Base-by-base conservation (phyloP, 768 basidiomycete species). In the Pisolithus albus region DNA sequence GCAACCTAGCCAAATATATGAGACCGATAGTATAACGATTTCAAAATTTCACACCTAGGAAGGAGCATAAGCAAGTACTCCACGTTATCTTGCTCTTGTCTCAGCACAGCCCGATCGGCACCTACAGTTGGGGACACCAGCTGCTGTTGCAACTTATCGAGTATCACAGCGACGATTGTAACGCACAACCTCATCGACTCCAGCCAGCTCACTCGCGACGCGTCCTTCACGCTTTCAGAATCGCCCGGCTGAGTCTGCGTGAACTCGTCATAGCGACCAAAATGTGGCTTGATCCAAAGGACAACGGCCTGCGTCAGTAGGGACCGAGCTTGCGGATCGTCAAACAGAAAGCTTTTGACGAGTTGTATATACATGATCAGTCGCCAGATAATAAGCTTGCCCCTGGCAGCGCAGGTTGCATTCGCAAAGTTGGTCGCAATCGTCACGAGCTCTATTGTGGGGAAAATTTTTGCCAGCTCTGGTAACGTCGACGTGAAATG, bases 211-310 rank as follows among this genome's bases (percentile, higher is more conserved):
- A 95, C 78, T 8, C 88, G 79, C n/a, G 86, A 84, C 8, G 78
- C 72, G 63, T 96, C 92, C 42, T 80, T 76, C 18, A 72, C 75
- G 36, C 62, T 67, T 53, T 92, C 88, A 2, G 80, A 70, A 56
- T 94, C 92, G 50, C 75, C 81, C 2, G 79, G 69, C 50, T 77
- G 75, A 11, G 77, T 78, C 56, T 83, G 79, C 18, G 74, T 63
- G 57, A 82, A 87, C 67, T 94, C 93, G 56, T 97, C 92, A 62
- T 86, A 97, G 26, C 81, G 81, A 23, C 94, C 94, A 60, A 98
- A 90, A 65, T 94, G 85, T 2, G 94, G 92, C 64, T 93, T 95
- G 58, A 98, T 86, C 93, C 94, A 97, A 19, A 86, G 80, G 9
- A 93, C 84, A 24, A 97, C 82, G 18, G 86, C 82, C 56, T 96